These are phyloP conservation scores for Fraxinus pennsylvanica DNA, from an alignment of 257 asterid genomes.

Conservation along the genomic window DNA sequence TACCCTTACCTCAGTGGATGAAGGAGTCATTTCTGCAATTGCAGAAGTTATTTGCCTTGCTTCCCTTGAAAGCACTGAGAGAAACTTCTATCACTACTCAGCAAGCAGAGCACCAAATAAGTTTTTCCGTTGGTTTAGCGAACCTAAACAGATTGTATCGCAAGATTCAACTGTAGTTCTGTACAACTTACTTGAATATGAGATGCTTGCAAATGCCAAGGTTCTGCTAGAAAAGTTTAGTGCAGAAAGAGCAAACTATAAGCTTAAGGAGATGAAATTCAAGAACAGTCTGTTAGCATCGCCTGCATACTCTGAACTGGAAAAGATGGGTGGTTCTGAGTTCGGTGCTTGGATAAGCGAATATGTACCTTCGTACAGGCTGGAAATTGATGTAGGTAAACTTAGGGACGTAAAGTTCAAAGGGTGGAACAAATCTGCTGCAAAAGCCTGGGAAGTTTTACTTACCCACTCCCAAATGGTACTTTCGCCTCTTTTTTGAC, in stretches of 20 bases:
- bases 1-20: conserved; percentile 62
- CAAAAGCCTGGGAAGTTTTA: conserved; percentile 56
- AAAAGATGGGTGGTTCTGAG: conserved; percentile 75
- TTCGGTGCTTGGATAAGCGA: conserved; percentile 83
- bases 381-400: conserved; percentile 60
- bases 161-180: conserved; percentile 61
- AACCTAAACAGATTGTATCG: conserved; percentile 53
- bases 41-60: conserved; percentile 79
- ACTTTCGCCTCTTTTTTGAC: conserved; percentile 22
- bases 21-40: conserved; percentile 55
- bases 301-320: conserved; percentile 55
- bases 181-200: conserved; percentile 54
- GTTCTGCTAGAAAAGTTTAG: conserved; percentile 53
- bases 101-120: conserved; percentile 34
- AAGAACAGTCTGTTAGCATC: conserved; percentile 59
- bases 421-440: conserved; percentile 58
- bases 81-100: conserved; percentile 36
- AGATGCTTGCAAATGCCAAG: conserved; percentile 56
- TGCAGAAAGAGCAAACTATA: conserved; percentile 44
- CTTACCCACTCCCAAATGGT: conserved; percentile 93
- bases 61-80: conserved; percentile 61
- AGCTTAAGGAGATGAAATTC: conserved; percentile 38
- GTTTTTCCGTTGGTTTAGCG: conserved; percentile 51
- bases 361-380: conserved; percentile 61
- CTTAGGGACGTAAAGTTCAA: conserved; percentile 55